These are phyloP conservation scores for Linderniella brevidens DNA, from an alignment of 257 asterid genomes.

Conservation along the genomic window DNA sequence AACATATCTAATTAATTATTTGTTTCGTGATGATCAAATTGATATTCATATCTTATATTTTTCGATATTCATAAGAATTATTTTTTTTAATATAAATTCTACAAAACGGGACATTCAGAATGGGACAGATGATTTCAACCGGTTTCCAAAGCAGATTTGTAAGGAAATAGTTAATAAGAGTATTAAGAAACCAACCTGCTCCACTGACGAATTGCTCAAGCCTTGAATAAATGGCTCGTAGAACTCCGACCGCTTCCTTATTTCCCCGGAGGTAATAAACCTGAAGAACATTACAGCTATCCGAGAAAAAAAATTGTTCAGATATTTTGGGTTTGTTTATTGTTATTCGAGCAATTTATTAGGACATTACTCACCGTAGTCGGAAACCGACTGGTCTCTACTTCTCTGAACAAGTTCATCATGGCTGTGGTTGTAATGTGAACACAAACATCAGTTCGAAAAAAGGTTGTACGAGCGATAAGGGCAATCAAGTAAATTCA, in stretches of 20 bases:
- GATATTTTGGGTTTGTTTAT: neutral
- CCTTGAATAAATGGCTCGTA: slow-evolving; percentile 87
- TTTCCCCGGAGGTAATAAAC: slow-evolving; percentile 85
- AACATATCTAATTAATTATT: no score
- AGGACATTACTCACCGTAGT: slow-evolving; percentile 52
- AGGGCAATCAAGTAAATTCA: slow-evolving; percentile 7
- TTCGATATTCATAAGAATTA: no score
- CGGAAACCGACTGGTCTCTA: slow-evolving; percentile 79
- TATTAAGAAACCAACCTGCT: slow-evolving; percentile 38
- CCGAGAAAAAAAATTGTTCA: slow-evolving; percentile 18
- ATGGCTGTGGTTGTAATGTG: slow-evolving; percentile 31
- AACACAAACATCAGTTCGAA: slow-evolving; percentile 7
- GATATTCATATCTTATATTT: no score
- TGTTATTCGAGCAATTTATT: neutral
- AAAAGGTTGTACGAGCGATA: neutral
- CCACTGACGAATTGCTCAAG: slow-evolving; percentile 51
- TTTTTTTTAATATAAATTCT: no score
- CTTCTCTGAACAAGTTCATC: slow-evolving; percentile 75
- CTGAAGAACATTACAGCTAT: slow-evolving; percentile 98
- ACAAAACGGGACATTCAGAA: no score
- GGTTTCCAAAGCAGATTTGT: no score
- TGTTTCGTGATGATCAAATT: no score
- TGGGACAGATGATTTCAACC: no score
- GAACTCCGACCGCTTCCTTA: slow-evolving; percentile 72
- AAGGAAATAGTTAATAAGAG: no score